Conservation (phyloP, 768 basidiomycete species). For the Hydnomerulius pinastri region DNA sequence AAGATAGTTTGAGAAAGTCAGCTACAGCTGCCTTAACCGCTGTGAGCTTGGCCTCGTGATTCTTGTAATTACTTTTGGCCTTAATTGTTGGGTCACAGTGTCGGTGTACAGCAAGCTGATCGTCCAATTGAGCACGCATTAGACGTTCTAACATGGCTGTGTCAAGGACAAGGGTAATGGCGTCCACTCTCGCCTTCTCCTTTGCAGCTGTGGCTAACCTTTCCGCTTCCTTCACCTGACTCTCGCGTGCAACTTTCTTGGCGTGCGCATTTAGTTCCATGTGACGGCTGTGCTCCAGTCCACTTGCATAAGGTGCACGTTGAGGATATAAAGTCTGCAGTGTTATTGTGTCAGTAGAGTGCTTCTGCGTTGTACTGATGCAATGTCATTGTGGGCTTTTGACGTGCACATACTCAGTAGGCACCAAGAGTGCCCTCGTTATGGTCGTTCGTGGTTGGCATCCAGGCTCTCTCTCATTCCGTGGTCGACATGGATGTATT, state of each 20-base stretch:
- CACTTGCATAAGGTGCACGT: too few species aligned
- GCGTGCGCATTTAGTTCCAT: too few species aligned
- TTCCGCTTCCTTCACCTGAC: too few species aligned
- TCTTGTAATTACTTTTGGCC: neutral
- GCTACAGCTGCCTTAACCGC: neutral
- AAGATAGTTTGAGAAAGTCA: neutral
- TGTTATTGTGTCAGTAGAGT: too few species aligned
- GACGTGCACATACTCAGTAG: too few species aligned
- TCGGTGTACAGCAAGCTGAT: neutral
- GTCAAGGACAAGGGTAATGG: neutral
- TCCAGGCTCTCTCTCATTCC: slow-evolving; percentile 20
- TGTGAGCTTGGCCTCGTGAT: neutral
- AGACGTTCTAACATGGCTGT: neutral
- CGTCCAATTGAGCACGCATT: neutral
- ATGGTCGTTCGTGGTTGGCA: slow-evolving; percentile 24
- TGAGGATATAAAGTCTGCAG: too few species aligned
- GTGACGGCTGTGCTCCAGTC: too few species aligned
- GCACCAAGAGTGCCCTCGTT: slow-evolving; percentile 27
- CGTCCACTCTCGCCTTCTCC: too few species aligned
- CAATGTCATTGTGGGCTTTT: too few species aligned
- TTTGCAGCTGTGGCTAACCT: too few species aligned
- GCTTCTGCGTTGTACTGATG: too few species aligned
- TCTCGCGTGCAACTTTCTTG: too few species aligned
- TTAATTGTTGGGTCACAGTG: neutral
- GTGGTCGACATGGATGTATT: slow-evolving; percentile 10